phyloP scores from a whole-genome alignment of 768 basidiomycete species.

The Rhizopogon rudus region DNA sequence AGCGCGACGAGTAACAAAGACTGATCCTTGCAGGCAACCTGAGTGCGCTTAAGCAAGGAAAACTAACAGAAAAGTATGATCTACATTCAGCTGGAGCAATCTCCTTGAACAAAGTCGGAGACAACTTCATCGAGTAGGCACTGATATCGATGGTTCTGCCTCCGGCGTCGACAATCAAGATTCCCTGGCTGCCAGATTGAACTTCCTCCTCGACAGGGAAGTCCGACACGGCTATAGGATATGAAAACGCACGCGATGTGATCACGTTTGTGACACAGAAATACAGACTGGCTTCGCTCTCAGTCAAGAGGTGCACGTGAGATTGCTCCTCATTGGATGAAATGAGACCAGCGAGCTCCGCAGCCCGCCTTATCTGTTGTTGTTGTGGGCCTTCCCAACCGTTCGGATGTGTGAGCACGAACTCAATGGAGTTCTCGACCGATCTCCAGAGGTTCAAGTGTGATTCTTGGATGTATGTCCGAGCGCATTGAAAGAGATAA shows the following conservation, averaged over 20 bases:
- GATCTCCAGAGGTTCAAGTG: constrained; percentile 27
- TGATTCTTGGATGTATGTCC: constrained; percentile 17
- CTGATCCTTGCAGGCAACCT: constrained; percentile 36
- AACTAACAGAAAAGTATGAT: too few relatives aligned
- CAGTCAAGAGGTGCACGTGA: constrained; percentile 22
- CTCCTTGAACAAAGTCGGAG: neutral
- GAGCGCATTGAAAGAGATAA: constrained; percentile 21
- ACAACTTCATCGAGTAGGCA: constrained; percentile 23
- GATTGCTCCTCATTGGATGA: constrained; percentile 6
- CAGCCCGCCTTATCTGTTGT: constrained; percentile 22
- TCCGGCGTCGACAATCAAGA: constrained; percentile 46
- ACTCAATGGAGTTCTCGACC: constrained; percentile 14
- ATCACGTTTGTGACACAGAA: constrained; percentile 41
- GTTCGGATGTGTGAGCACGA: constrained; percentile 25
- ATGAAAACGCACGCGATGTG: constrained; percentile 22
- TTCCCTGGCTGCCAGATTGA: constrained; percentile 24
- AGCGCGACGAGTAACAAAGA: constrained; percentile 29
- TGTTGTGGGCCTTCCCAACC: constrained; percentile 29
- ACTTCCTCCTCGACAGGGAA: neutral
- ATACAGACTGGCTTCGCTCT: constrained; percentile 23
- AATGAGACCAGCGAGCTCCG: constrained; percentile 18
- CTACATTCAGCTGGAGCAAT: neutral
- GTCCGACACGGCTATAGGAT: constrained; percentile 2
- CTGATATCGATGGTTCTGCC: constrained; percentile 36
- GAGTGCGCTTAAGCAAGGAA: neutral